Percentiles rank a stretch among this genome's conserved stretches.
Conservation (phyloP, 2,329 filamentous ascomycete species). For the Hymenotorrendiella dingleyae region DNA sequence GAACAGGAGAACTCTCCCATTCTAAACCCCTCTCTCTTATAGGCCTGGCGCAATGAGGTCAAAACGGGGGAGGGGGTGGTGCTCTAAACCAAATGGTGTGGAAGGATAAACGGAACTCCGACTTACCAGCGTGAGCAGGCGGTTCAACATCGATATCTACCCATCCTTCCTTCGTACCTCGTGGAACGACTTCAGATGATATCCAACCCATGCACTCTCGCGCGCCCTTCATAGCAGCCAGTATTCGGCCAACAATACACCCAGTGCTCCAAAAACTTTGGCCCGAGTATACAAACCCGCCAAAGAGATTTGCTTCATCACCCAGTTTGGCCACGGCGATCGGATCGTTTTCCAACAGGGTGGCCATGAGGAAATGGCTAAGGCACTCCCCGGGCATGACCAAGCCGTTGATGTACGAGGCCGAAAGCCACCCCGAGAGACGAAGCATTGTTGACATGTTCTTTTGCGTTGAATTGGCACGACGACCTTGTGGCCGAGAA, state of each 20-base stretch:
- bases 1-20: too few relatives aligned
- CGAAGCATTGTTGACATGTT: constrained; percentile 54
- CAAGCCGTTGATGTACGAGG: constrained; percentile 60
- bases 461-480: constrained; percentile 20
- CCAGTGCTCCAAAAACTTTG: constrained; percentile 66
- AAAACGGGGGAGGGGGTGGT: too few relatives aligned
- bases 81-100: too few relatives aligned
- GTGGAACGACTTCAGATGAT: constrained; percentile 52
- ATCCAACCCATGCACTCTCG: constrained; percentile 66
- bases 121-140: constrained; percentile 31
- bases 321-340: constrained; percentile 53
- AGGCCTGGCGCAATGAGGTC: too few relatives aligned
- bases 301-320: constrained; percentile 55
- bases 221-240: constrained; percentile 56
- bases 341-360: constrained; percentile 58
- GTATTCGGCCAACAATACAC: constrained; percentile 58
- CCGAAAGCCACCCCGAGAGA: constrained; percentile 59
- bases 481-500: constrained; percentile 19
- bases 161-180: constrained; percentile 49
- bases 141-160: constrained; percentile 51
- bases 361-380: constrained; percentile 59
- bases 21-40: too few relatives aligned
- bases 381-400: constrained; percentile 59
- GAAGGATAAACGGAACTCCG: too few relatives aligned
- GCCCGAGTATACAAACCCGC: constrained; percentile 56